Evolutionary conservation across 257 asterid genomes (phyloP), one percentile per base, ranked within the genome.

Genomic region (Jacaranda copaia): DNA sequence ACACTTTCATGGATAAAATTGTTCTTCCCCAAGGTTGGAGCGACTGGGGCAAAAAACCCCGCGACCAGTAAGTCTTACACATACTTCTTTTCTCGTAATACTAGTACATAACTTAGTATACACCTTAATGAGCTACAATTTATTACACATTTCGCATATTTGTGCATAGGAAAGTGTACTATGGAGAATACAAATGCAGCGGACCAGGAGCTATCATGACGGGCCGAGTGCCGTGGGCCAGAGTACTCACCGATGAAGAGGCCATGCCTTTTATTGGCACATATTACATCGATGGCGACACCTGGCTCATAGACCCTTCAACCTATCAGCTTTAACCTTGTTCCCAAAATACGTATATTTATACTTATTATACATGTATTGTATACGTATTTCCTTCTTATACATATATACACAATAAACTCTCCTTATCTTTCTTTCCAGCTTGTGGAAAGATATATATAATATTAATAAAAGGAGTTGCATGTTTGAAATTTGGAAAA

Each of bases 11-110:
- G 88, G 91, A 88, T 70, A 80, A 63, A n/a, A 67, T 80, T 69
- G 89, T 88, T 58, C 79, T 86, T 74, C 84, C 87, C 9, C 81
- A 79, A 72, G 93, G 93, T 16, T 88, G 93, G 91, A 85, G 71
- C 19, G 89, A 88, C 5, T 88, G 93, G 91, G 89, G 89, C 59
- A 79, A 86, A 35, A 62, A 14, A 68, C 15, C 45, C 20, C 78
- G 86, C 11, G 81, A 87, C 69, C 76, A 40, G 92, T 88, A 82
- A 79, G 82, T 74, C 55, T 36, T 38, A 16, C 13, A 39, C 15
- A 0, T 64, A 10, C n/a, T 16, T 20, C 32, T 25, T 49, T 3
- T 49, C 16, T 13, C 0, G 3, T 2, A 3, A 49, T 25, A 25
- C 32, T 25, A 25, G 32, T 25, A 2, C 32, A 25, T 25, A 25